A percentile compares a stretch with the other conserved stretches of the same genome.
phyloP scores from a whole-genome alignment of 371 early-diverging fungal species.

The Catenaria anguillulae region DNA sequence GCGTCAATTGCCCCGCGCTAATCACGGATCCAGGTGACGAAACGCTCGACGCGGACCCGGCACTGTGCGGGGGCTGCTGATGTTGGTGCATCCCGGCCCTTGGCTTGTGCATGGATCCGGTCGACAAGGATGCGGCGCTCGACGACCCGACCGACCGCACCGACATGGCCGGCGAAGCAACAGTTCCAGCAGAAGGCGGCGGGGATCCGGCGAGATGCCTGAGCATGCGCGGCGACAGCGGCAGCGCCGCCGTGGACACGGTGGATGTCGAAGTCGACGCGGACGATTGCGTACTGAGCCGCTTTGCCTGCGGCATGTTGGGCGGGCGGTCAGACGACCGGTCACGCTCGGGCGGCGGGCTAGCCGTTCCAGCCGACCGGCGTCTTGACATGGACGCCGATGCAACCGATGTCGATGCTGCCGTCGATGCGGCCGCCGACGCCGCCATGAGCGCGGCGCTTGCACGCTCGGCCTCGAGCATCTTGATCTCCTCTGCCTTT shows the following conservation, averaged over 20 bases:
- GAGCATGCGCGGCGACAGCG: not conserved
- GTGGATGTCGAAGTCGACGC: not conserved
- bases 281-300: no score
- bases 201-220: not conserved
- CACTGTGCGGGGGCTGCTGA: not conserved
- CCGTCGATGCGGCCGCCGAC: not conserved
- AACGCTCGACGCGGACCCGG: not conserved
- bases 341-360: not conserved
- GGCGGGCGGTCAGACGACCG: no score
- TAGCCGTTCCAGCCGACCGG: not conserved
- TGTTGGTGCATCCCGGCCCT: not conserved
- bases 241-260: not conserved
- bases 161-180: not conserved
- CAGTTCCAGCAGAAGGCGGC: not conserved
- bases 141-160: not conserved
- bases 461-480: slow-evolving; percentile 19
- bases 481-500: slow-evolving; percentile 18
- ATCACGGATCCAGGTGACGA: no score
- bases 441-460: not conserved
- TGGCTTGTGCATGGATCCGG: slow-evolving; percentile 1
- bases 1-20: no score
- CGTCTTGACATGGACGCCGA: not conserved
- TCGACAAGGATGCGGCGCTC: not conserved
- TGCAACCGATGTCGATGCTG: not conserved
- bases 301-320: no score